Percentiles rank a stretch among this genome's conserved stretches.
These are phyloP conservation scores for Alternaria tenuissima DNA, from an alignment of 2,329 filamentous ascomycete genomes.

Conservation along the genomic window DNA sequence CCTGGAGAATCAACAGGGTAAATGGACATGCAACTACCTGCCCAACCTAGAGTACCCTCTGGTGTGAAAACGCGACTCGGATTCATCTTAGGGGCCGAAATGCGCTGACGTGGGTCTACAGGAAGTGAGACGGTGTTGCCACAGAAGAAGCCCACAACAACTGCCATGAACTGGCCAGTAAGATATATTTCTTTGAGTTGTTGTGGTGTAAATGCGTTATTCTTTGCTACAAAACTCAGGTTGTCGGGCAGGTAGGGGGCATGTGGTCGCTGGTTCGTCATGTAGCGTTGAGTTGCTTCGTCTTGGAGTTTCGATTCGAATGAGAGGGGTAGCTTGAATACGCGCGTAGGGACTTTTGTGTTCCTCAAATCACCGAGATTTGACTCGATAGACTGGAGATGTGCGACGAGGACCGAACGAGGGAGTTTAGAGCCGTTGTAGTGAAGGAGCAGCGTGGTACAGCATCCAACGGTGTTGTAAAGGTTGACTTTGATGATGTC, in stretches of 20 bases:
- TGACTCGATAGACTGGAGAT: constrained; percentile 53
- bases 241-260: constrained; percentile 71
- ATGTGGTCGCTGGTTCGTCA: constrained; percentile 67
- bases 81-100: constrained; percentile 65
- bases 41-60: constrained; percentile 64
- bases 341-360: constrained; percentile 53
- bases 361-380: constrained; percentile 53
- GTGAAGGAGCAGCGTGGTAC: constrained; percentile 54
- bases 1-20: constrained; percentile 66
- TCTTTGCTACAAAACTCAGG: constrained; percentile 64
- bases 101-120: constrained; percentile 62
- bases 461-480: constrained; percentile 62
- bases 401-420: constrained; percentile 47
- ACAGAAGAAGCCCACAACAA: constrained; percentile 65
- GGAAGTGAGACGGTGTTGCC: constrained; percentile 63
- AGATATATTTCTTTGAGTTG: constrained; percentile 62
- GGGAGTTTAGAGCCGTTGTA: constrained; percentile 52
- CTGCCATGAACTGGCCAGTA: constrained; percentile 60
- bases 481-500: constrained; percentile 52
- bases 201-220: constrained; percentile 61
- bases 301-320: constrained; percentile 55
- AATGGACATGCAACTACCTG: constrained; percentile 62
- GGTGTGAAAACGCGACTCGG: constrained; percentile 65
- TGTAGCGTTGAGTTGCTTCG: constrained; percentile 67
- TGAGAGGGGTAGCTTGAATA: constrained; percentile 55